Base-by-base conservation (phyloP, 441 rosid genomes). In the Eruca vesicaria region DNA sequence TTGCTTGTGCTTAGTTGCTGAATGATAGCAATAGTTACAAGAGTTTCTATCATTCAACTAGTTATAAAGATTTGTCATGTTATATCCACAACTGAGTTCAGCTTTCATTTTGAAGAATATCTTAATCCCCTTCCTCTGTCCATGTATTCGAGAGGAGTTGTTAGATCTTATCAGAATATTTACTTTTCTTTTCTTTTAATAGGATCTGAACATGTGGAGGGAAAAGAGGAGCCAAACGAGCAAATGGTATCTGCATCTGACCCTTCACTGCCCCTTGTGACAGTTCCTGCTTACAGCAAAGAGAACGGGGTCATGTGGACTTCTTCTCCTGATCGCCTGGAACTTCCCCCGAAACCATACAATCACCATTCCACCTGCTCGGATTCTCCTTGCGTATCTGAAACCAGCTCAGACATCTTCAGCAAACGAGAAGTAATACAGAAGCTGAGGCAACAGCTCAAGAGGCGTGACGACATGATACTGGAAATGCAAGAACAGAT, bases 401-500 rank as follows among this genome's bases (percentile, higher is more conserved):
- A 96, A 81, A 85, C 98, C 48, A 97, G 97, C 62, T 93, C 99
- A 50, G 99, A 96, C 73, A 87, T 93, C 70, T 91, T 91, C 84
- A 90, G 90, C 89, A 96, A 93, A 73, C 84, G 98, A 68, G 98
- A 96, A 78, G 98, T 96, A 65, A 87, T 96, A 78, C 92, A 90
- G 78, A 96, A 96, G 83, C 86, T 96, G 38, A 86, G 99, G 84
- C 99, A 96, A 74, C 99, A 96, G 76, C 60, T 96, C 72, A 96
- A 93, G 86, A 91, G 98, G 82, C 88, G 97, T 28, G 98, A 93
- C 68, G 98, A 93, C 66, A 89, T 96, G 99, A 84, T 91, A 71
- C 75, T 90, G 68, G 99, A 96, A 81, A 96, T 93, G 99, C 99
- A 96, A 81, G 99, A 91, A 66, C 99, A 93, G 84, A 89, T 91